Conservation (phyloP, 352 stramenopile genomes). For the Pythium plurisporium region DNA sequence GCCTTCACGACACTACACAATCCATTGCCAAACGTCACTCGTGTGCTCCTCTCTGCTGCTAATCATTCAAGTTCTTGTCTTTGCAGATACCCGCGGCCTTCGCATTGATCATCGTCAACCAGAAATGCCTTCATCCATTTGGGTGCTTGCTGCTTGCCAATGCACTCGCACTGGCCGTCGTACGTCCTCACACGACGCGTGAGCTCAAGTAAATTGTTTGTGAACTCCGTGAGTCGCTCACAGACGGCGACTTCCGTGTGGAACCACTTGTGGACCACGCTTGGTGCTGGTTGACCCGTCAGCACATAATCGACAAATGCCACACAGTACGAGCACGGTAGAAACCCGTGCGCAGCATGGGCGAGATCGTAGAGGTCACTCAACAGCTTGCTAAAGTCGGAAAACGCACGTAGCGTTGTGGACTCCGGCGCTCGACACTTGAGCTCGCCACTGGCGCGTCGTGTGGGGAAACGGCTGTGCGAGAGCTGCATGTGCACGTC, state of each 20-base stretch:
- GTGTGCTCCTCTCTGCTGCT: too few species aligned
- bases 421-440: conserved; percentile 30
- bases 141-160: background rate
- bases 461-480: conserved; percentile 34
- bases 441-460: background rate
- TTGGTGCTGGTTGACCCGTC: background rate
- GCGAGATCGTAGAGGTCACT: conserved; percentile 13
- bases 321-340: conserved; percentile 13
- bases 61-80: too few species aligned
- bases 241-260: background rate
- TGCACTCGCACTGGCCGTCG: conserved; percentile 1
- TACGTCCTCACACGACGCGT: conserved; percentile 8
- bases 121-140: conserved; percentile 8
- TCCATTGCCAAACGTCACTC: background rate
- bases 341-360: conserved; percentile 4
- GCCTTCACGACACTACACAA: background rate
- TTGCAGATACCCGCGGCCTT: background rate
- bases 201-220: conserved; percentile 11
- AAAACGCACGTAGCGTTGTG: conserved; percentile 42
- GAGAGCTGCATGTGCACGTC: conserved; percentile 47
- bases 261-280: conserved; percentile 8
- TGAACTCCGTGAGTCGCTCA: conserved; percentile 5
- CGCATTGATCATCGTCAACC: background rate
- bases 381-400: conserved; percentile 49
- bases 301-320: conserved; percentile 8